Conservation (phyloP, 2,329 filamentous ascomycete genomes). For the Fusarium sp. region DNA sequence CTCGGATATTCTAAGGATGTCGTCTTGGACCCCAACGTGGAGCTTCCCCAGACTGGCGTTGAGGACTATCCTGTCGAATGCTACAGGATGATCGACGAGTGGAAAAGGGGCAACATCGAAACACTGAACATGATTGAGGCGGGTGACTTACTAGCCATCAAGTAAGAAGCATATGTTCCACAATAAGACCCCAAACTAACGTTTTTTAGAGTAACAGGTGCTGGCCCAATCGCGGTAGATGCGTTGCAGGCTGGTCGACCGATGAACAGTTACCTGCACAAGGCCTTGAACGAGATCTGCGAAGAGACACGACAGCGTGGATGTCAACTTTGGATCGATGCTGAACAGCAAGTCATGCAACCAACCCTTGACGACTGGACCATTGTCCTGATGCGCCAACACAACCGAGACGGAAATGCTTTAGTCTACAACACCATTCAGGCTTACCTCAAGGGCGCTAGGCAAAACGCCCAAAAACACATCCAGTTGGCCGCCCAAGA, state of each 20-base stretch:
- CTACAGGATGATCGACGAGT: slow-evolving; percentile 56
- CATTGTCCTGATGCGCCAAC: slow-evolving; percentile 55
- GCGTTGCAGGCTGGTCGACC: slow-evolving; percentile 54
- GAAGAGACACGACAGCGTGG: slow-evolving; percentile 53
- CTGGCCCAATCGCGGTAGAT: slow-evolving; percentile 56
- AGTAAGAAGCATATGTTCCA: slow-evolving; percentile 54
- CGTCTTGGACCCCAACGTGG: slow-evolving; percentile 50
- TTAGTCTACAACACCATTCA: slow-evolving; percentile 68
- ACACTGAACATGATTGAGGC: slow-evolving; percentile 65
- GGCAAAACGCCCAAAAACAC: slow-evolving; percentile 59
- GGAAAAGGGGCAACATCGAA: slow-evolving; percentile 67
- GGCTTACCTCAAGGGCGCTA: slow-evolving; percentile 66
- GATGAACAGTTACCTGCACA: slow-evolving; percentile 56
- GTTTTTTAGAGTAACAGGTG: slow-evolving; percentile 57
- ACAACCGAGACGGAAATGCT: slow-evolving; percentile 54
- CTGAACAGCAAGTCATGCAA: slow-evolving; percentile 62
- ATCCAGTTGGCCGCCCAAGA: slow-evolving; percentile 62
- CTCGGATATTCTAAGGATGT: slow-evolving; percentile 69
- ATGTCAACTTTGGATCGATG: slow-evolving; percentile 61
- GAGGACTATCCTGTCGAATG: slow-evolving; percentile 30
- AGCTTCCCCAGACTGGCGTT: slow-evolving; percentile 1
- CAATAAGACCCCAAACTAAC: background rate
- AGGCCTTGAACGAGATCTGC: slow-evolving; percentile 59
- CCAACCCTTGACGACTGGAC: slow-evolving; percentile 53
- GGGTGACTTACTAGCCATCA: slow-evolving; percentile 72